phyloP scores from a whole-genome alignment of 1,284 basidiomycete genomes.

The Anthracocystis walkeri region DNA sequence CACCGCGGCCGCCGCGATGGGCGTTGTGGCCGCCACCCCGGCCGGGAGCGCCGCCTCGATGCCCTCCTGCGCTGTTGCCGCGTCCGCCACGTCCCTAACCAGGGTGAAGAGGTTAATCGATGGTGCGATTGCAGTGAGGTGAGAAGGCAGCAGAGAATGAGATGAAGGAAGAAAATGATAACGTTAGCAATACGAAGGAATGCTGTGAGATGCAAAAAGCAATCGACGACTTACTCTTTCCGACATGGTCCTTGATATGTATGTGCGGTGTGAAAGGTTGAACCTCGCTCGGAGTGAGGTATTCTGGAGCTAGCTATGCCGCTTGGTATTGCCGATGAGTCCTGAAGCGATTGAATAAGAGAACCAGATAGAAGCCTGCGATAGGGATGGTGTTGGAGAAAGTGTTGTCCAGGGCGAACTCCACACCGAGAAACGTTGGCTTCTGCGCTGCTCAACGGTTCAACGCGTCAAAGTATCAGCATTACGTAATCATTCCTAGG shows the following conservation, averaged over 20 bases:
- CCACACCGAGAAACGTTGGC: background rate
- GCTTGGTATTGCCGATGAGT: too few species aligned
- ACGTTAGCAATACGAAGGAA: background rate
- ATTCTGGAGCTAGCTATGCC: too few species aligned
- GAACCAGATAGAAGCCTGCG: background rate
- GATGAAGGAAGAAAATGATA: background rate
- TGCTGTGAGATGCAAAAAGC: background rate
- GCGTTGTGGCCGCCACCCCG: constrained; percentile 10
- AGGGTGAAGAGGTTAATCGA: too few species aligned
- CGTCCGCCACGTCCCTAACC: constrained; percentile 37
- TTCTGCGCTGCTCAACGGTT: background rate
- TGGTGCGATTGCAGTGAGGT: background rate
- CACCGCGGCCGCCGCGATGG: constrained; percentile 1
- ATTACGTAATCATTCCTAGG: constrained; percentile 24
- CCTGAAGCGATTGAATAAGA: background rate
- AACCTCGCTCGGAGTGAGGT: too few species aligned
- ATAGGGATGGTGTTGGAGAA: background rate
- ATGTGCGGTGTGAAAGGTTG: background rate
- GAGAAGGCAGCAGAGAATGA: background rate
- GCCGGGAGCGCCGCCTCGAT: constrained; percentile 23
- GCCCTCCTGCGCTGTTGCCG: constrained; percentile 21
- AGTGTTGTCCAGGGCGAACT: constrained; percentile 18
- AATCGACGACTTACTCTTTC: constrained; percentile 30
- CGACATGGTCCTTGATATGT: constrained; percentile 20
- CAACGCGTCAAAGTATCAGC: constrained; percentile 13